Base-by-base conservation (phyloP, 23 red algal genomes). In the Porphyridium purpureum region DNA sequence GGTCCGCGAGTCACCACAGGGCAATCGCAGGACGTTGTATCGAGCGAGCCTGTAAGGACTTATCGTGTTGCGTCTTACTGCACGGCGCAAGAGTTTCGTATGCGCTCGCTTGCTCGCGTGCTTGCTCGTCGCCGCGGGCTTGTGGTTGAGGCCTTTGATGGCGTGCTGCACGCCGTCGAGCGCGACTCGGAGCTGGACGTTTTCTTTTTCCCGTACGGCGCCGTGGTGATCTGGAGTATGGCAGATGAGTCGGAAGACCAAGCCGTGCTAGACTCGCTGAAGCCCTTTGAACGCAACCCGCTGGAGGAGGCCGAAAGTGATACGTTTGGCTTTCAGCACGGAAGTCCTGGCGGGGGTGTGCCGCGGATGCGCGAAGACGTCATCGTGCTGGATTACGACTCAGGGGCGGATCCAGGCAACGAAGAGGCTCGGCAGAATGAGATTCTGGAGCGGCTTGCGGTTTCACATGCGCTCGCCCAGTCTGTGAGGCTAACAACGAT, bases 391-490 rank as follows among this genome's bases (percentile, higher is more conserved):
- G 3, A 21, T 19, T 34, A 49, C 2, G 24, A 34, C 21, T 47
- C 59, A n/a, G 27, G 34, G 17, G 44, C 44, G 44, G 6, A 15
- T 15, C 19, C 14, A 2, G 17, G 44, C 44, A 15, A 48, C 0
- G 44, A 48, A 22, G 44, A 48, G 17, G 44, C 23, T 20, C 44
- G 44, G 19, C 23, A 5, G 44, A 1, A 5, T 48, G 23, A 42
- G 14, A 25, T 81, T 20, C 61, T 93, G 20, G 84, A 80, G 31
- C 74, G 74, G 19, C 56, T 93, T 3, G 55, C 84, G 0, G 64
- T 71, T 24, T 81, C 84, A 31, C 72, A 80, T 31, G 84, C 52
- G 9, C 59, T 93, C 7, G 84, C 84, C 28, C 84, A 93, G 67
- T 72, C 62, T 21, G 63, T 93, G 24, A 93, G 82, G 29, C 73